Conservation (phyloP, 768 basidiomycete genomes). For the Heimioporus sp. region DNA sequence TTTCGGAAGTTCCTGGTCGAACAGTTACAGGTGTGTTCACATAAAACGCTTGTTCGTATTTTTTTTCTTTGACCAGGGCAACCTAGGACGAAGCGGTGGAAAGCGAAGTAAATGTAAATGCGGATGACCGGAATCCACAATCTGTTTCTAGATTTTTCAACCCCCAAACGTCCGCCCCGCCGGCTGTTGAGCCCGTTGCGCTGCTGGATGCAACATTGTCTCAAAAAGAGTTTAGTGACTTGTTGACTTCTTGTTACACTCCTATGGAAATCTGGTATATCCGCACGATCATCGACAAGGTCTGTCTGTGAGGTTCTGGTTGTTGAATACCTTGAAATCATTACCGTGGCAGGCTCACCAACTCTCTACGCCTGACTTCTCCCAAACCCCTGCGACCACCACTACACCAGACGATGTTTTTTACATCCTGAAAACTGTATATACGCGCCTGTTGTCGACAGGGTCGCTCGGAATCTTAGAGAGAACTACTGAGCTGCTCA, state of each 20-base stretch:
- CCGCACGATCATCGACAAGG: slow-evolving; percentile 85
- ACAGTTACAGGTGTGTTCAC: slow-evolving; percentile 52
- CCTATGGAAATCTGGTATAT: slow-evolving; percentile 94
- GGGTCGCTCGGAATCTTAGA: slow-evolving; percentile 63
- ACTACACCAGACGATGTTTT: slow-evolving; percentile 93
- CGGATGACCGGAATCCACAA: slow-evolving; percentile 5
- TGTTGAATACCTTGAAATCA: background rate
- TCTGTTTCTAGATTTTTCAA: background rate
- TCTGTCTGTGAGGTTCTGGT: slow-evolving; percentile 25
- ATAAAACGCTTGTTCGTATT: background rate
- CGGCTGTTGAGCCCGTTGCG: slow-evolving; percentile 9
- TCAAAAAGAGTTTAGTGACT: slow-evolving; percentile 57
- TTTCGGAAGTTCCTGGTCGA: slow-evolving; percentile 86
- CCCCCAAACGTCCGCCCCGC: background rate
- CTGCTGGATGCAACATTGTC: slow-evolving; percentile 52
- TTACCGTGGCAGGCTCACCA: slow-evolving; percentile 71
- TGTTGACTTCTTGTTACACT: slow-evolving; percentile 74
- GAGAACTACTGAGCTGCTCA: slow-evolving; percentile 58
- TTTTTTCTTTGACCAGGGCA: slow-evolving; percentile 1
- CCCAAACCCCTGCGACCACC: slow-evolving; percentile 60
- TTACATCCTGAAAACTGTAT: slow-evolving; percentile 87
- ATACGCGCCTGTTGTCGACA: slow-evolving; percentile 74
- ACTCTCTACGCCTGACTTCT: slow-evolving; percentile 70
- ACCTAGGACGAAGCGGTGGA: slow-evolving; percentile 17
- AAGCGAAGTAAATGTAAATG: background rate